These are phyloP conservation scores for Phyllosticta citribraziliensis DNA, from an alignment of 2,329 filamentous ascomycete genomes.

Conservation along the genomic window DNA sequence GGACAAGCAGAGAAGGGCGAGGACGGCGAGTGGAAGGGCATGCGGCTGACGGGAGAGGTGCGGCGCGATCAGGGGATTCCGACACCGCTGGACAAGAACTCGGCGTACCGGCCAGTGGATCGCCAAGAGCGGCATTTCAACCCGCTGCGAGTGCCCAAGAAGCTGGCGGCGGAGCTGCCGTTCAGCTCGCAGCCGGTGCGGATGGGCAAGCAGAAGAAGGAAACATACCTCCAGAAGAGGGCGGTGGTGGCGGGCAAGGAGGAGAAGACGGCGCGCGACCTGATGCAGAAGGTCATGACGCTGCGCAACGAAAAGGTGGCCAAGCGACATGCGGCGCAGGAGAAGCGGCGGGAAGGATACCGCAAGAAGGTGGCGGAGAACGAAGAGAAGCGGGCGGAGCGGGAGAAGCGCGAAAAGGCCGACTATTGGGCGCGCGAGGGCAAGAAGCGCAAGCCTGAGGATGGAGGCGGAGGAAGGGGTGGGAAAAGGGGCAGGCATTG, in stretches of 20 bases:
- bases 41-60: conserved; percentile 90
- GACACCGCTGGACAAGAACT: conserved; percentile 75
- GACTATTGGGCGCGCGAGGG: conserved; percentile 92
- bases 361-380: conserved; percentile 73
- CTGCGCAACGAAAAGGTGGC: conserved; percentile 83
- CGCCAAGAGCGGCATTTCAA: conserved; percentile 42
- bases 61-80: conserved; percentile 64
- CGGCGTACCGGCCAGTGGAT: conserved; percentile 62
- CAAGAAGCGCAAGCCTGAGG: conserved; percentile 57
- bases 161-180: conserved; percentile 73
- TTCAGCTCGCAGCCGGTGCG: conserved; percentile 84
- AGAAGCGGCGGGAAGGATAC: conserved; percentile 72
- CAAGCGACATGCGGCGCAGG: conserved; percentile 76
- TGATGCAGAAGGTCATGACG: conserved; percentile 89
- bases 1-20: conserved; percentile 17
- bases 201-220: conserved; percentile 67
- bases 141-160: conserved; percentile 63
- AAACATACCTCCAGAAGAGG: conserved; percentile 90
- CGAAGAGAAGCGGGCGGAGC: conserved; percentile 71
- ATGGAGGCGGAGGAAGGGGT: conserved; percentile 37
- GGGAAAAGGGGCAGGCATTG: conserved; percentile 3
- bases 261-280: conserved; percentile 76
- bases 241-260: conserved; percentile 72
- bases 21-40: conserved; percentile 61
- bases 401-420: conserved; percentile 85